Base-by-base conservation (phyloP, 2,329 filamentous ascomycete species). In the Chrysosphaeria jannelii region DNA sequence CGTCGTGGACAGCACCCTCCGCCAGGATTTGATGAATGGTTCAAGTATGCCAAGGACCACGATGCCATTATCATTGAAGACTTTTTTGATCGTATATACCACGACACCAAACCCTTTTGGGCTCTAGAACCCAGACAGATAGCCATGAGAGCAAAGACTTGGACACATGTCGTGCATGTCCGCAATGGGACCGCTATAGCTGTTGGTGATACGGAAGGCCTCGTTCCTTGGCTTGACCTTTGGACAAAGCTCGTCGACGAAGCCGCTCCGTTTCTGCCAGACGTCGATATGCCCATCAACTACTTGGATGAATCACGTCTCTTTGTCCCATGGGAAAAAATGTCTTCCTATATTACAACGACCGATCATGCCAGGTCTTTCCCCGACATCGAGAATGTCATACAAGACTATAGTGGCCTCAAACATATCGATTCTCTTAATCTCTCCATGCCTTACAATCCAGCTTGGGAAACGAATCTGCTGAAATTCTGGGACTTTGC, bases 241-340 rank as follows among this genome's bases (percentile, higher is more conserved):
- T 57, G 53, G 53, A 46, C 48, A 2, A 35, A 39, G 4, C 41
- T 61, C 8, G 48, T 65, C 12, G 32, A 36, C 3, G 51, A 54
- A 27, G 56, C 63, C 17, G 50, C 54, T 13, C 36, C 47, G 9
- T 42, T 50, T 23, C 36, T 69, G 12, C 63, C 62, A 4, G 61
- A 69, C 29, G 54, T 69, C 36, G 61, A 68, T 35, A 64, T 68
- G 45, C 54, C 61, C 8, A 57, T 68, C 42, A 68, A 69, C 35
- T 47, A 51, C 24, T 49, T 64, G 41, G 62, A 68, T 36, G 59
- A 69, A 36, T 52, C 62, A 14, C 48, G 63, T 12, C 38, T 70
- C n/a, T 41, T 67, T 14, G 57, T 63, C 3, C 50, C 57, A 7
- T 60, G 51, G 41, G 50, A 66, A 25, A 45, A 53, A 9, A 50